Percentiles rank a stretch among this genome's conserved stretches.
These are phyloP conservation scores for Lactifluus rugatus DNA, from an alignment of 768 basidiomycete genomes.

Conservation along the genomic window DNA sequence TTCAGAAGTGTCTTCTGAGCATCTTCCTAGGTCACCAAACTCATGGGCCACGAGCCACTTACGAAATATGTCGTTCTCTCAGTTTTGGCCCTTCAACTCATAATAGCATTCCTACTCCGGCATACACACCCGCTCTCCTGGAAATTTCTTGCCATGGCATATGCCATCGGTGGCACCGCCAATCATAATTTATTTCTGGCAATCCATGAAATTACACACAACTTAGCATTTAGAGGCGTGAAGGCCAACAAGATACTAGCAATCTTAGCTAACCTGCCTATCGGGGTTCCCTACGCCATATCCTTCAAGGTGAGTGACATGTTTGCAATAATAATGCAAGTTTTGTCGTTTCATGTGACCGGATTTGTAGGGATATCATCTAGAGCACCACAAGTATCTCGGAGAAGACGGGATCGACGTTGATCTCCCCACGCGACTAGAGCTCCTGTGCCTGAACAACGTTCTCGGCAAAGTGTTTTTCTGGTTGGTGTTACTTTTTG, in stretches of 20 bases:
- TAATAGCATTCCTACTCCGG: constrained; percentile 53
- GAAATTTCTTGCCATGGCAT: constrained; percentile 67
- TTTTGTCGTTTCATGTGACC: background rate
- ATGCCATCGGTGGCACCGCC: constrained; percentile 83
- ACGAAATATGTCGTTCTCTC: constrained; percentile 85
- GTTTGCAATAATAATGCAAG: background rate
- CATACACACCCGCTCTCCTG: constrained; percentile 59
- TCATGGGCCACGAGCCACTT: constrained; percentile 91
- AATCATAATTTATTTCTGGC: constrained; percentile 98
- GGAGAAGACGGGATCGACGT: constrained; percentile 97
- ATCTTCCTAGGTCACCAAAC: constrained; percentile 64
- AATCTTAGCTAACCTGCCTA: constrained; percentile 86
- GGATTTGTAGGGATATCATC: constrained; percentile 63
- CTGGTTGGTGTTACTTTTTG: constrained; percentile 40
- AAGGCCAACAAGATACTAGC: constrained; percentile 79
- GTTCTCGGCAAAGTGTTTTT: constrained; percentile 98
- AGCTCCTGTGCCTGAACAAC: constrained; percentile 82
- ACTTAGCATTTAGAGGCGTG: constrained; percentile 82
- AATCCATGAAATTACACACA: constrained; percentile 98
- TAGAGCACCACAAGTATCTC: constrained; percentile 92
- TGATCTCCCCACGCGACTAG: constrained; percentile 81
- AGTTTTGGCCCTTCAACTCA: constrained; percentile 73
- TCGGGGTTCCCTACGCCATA: constrained; percentile 90
- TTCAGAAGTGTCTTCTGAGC: background rate
- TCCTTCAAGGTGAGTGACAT: constrained; percentile 70